A percentile compares a stretch with the other conserved stretches of the same genome.
Conservation (phyloP, 192 early-diverging fungal species). For the Gorgonomyces haynaldii region DNA sequence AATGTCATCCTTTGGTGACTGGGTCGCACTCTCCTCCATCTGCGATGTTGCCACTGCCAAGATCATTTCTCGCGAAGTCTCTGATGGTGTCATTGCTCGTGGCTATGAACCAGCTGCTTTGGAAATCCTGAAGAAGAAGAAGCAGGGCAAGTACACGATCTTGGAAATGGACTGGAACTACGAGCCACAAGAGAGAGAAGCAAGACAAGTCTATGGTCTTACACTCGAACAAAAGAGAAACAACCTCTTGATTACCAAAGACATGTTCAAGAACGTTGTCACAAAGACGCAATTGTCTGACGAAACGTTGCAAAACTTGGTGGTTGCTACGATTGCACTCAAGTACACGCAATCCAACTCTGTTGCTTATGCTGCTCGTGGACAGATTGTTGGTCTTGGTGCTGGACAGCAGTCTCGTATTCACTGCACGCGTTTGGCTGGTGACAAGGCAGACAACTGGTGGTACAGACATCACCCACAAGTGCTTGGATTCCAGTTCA, state of each 20-base stretch:
- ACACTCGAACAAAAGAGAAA: conserved; percentile 88
- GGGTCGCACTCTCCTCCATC: conserved; percentile 83
- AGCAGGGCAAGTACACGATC: conserved; percentile 93
- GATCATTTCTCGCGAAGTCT: conserved; percentile 92
- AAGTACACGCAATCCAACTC: conserved; percentile 99
- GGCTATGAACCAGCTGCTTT: conserved; percentile 76
- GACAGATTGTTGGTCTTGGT: conserved; percentile 92
- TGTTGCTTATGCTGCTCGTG: conserved; percentile 96
- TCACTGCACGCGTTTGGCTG: conserved; percentile 96
- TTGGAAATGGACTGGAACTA: conserved; percentile 86
- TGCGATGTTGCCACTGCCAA: conserved; percentile 88
- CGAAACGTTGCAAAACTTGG: conserved; percentile 66
- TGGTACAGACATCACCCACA: conserved; percentile 96
- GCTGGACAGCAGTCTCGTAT: conserved; percentile 98
- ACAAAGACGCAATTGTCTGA: conserved; percentile 62
- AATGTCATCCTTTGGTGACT: conserved; percentile 99
- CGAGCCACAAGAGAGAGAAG: conserved; percentile 73
- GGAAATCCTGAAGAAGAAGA: conserved; percentile 86
- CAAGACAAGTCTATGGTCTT: conserved; percentile 92
- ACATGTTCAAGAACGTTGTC: conserved; percentile 78
- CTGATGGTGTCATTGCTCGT: conserved; percentile 95
- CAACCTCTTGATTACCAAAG: conserved; percentile 60
- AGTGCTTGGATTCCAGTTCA: conserved; percentile 81
- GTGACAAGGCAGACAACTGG: conserved; percentile 99
- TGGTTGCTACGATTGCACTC: conserved; percentile 94